phyloP scores from a whole-genome alignment of 2,329 filamentous ascomycete genomes.

The Trichoderma pleuroti region DNA sequence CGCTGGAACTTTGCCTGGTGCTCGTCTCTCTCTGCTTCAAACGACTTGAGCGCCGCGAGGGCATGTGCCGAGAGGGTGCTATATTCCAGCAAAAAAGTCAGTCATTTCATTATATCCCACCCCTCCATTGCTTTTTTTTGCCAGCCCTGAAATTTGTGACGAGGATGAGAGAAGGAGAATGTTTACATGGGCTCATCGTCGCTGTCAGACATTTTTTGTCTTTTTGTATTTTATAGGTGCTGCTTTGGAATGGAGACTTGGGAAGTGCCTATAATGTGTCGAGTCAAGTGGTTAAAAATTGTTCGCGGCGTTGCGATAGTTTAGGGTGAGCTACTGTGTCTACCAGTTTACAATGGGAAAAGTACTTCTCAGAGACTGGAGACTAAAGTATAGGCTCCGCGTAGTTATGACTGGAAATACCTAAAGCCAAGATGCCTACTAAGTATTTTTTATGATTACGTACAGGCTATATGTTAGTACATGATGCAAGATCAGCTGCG shows the following conservation, averaged over 20 bases:
- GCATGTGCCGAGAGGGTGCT: conserved; percentile 61
- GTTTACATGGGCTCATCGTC: conserved; percentile 13
- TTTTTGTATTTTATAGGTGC: background rate
- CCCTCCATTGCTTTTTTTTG: background rate
- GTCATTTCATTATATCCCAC: background rate
- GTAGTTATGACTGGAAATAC: background rate
- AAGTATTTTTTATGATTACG: background rate
- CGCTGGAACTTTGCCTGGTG: conserved; percentile 64
- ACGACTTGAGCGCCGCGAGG: conserved; percentile 66
- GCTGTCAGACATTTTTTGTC: conserved; percentile 6
- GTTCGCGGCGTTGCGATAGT: background rate
- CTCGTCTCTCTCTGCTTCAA: conserved; percentile 69
- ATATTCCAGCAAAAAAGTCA: background rate
- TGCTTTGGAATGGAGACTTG: background rate
- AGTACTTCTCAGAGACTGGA: background rate
- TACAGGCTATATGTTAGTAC: background rate
- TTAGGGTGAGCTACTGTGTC: background rate
- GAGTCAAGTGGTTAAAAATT: background rate
- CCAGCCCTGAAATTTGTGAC: fast-evolving
- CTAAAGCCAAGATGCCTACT: fast-evolving
- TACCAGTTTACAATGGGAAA: background rate
- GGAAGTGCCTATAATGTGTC: background rate
- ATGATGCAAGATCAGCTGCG: background rate
- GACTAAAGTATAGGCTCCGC: background rate
- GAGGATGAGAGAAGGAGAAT: background rate